phyloP scores from a whole-genome alignment of 306 rosid genomes.

The Ceratonia siliqua region DNA sequence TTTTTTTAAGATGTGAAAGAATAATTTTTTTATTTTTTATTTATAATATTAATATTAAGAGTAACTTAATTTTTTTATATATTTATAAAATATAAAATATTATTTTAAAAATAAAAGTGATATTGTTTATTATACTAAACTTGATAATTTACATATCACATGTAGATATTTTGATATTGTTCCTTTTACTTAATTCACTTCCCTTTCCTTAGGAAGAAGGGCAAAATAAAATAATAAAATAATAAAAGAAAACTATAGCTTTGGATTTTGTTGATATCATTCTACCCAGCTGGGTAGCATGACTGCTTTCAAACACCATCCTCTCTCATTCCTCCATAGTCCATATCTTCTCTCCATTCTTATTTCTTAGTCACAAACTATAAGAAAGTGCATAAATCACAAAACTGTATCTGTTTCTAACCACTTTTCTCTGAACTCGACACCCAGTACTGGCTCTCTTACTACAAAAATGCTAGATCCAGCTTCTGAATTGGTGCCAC shows the following conservation, averaged over 20 bases:
- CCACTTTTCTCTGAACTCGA: slow-evolving; percentile 2
- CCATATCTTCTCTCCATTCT: background rate
- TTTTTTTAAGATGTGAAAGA: too few relatives aligned
- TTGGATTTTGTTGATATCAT: slow-evolving; percentile 11
- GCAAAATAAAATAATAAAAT: background rate
- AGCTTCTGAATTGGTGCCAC: slow-evolving; percentile 70
- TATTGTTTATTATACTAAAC: too few relatives aligned
- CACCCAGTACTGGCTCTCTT: background rate
- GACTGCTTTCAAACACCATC: slow-evolving; percentile 36
- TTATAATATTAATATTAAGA: too few relatives aligned
- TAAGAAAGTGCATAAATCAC: slow-evolving; percentile 13
- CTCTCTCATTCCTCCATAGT: background rate
- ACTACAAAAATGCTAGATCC: slow-evolving; percentile 74
- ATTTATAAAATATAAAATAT: too few relatives aligned
- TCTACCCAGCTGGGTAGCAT: slow-evolving; percentile 37
- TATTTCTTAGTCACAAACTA: slow-evolving; percentile 3
- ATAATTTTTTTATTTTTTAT: too few relatives aligned
- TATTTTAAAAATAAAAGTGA: too few relatives aligned
- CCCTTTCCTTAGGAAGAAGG: too few relatives aligned
- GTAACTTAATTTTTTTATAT: too few relatives aligned
- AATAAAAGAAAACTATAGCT: background rate
- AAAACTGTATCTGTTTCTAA: background rate
- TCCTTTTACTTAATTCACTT: too few relatives aligned
- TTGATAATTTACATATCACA: too few relatives aligned
- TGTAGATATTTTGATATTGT: too few relatives aligned